Evolutionary conservation across 2,329 filamentous ascomycete species (phyloP), one percentile per base, ranked within the genome.

Genomic region (Sarocladium brachiariae): DNA sequence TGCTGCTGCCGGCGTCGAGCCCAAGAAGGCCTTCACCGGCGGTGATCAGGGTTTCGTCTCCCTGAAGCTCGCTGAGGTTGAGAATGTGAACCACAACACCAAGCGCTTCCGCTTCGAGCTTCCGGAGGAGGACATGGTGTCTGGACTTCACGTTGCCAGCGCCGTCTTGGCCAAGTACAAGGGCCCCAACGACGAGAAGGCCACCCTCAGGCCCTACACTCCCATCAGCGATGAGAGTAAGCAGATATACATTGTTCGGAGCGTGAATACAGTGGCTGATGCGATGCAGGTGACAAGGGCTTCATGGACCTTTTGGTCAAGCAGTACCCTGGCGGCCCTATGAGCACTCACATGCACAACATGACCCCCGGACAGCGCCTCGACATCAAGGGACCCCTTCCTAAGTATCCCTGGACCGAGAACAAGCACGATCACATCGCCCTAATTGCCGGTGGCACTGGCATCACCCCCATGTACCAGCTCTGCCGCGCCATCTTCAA

Each of bases 381-480:
- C 51, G 85, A 92, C 55, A 83, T 99, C 75, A 97, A 99, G 79
- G 93, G 93, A 16, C 93, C 93, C 2, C 82, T 99, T 34, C 88
- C 89, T 62, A 99, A 99, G 73, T 97, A 96, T 71, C 71, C 81
- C 27, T 97, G 91, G 91, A 65, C 81, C 50, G 64, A 84, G 59
- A 97, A 97, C 80, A 96, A 96, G 81, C 91, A 96, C 75, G 75
- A 88, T 54, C 90, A 97, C 75, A 82, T 95, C 61, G 85, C 81
- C 34, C 76, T 92, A 57, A 80, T 99, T 56, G 89, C 92, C n/a
- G 93, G 93, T 61, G 93, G 93, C 57, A 96, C 93, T 7, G 93
- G 93, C 54, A 95, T 99, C 69, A 93, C 93, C 10, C 93, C 93
- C 59, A 96, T 97, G 92, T 97, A 88, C 78, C 93, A 99, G 77